Evolutionary conservation across 345 rosid genomes (phyloP).

Genomic region (Populus deltoides): DNA sequence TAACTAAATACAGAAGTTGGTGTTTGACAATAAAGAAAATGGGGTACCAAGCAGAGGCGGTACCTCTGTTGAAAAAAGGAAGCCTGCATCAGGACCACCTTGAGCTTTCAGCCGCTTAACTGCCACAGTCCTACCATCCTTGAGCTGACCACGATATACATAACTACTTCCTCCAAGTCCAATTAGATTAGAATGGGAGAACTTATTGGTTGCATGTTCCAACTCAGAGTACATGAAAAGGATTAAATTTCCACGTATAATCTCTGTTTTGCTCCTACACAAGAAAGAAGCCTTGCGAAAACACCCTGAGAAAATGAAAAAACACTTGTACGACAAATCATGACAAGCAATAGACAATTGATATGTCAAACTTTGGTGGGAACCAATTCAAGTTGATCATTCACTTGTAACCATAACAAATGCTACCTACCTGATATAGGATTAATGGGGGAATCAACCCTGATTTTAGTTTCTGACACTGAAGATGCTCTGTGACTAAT

Average conservation of each 20-base stretch:
- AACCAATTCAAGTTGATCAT: conserved; percentile 4
- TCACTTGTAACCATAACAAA: neutral
- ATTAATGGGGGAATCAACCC: conserved; percentile 35
- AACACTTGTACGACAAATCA: neutral
- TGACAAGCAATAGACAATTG: neutral
- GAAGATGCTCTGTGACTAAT: conserved; percentile 53
- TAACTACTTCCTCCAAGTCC: conserved; percentile 92
- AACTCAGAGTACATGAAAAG: conserved; percentile 68
- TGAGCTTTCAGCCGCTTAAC: conserved; percentile 69
- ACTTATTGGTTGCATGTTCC: conserved; percentile 73
- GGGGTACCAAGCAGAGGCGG: conserved; percentile 9
- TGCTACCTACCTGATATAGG: conserved; percentile 39
- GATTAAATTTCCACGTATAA: conserved; percentile 49
- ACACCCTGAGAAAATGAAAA: conserved; percentile 50
- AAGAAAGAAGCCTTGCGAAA: conserved; percentile 53
- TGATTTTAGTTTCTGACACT: conserved; percentile 36
- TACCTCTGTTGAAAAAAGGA: conserved; percentile 74
- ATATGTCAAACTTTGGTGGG: neutral
- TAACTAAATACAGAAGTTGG: neutral
- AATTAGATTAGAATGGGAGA: conserved; percentile 63
- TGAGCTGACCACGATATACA: conserved; percentile 82
- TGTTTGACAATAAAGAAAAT: neutral
- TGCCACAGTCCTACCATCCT: conserved; percentile 76
- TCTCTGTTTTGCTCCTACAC: conserved; percentile 47
- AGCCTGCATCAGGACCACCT: conserved; percentile 60